Conservation (phyloP, 2,329 filamentous ascomycete species). For the Talaromyces sp. region DNA sequence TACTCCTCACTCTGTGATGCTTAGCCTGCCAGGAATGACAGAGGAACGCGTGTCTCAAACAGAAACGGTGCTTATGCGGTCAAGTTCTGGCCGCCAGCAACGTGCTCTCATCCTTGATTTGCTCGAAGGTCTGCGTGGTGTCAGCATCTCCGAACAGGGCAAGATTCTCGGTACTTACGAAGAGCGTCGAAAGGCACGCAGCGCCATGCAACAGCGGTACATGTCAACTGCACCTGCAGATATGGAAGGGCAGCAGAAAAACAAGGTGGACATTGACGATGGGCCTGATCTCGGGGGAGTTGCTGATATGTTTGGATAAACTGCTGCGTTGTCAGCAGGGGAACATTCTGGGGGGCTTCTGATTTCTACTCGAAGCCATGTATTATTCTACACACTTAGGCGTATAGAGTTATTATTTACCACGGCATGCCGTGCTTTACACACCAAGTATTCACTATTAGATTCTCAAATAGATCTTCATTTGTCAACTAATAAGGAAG, state of each 20-base stretch:
- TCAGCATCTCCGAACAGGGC: constrained; percentile 89
- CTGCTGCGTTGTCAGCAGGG: background rate
- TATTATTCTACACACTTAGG: background rate
- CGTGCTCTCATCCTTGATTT: constrained; percentile 76
- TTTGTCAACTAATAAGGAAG: background rate
- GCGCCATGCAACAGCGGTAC: constrained; percentile 36
- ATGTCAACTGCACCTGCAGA: constrained; percentile 32
- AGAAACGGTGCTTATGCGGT: constrained; percentile 50
- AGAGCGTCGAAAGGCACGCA: constrained; percentile 37
- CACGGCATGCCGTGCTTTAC: background rate
- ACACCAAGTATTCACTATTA: background rate
- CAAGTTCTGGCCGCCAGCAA: constrained; percentile 65
- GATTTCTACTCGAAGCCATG: background rate
- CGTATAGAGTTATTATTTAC: background rate
- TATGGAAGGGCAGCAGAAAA: constrained; percentile 34
- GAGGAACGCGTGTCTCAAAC: constrained; percentile 61
- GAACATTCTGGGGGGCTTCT: background rate
- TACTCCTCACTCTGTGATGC: constrained; percentile 69
- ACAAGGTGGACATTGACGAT: constrained; percentile 38
- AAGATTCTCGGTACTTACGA: constrained; percentile 55
- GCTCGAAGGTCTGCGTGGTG: constrained; percentile 77
- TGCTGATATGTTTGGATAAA: constrained; percentile 48
- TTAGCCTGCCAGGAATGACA: constrained; percentile 72
- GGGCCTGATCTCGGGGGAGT: constrained; percentile 47
- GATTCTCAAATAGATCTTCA: background rate